Percentiles rank a stretch among this genome's conserved stretches.
Evolutionary conservation across 2,329 filamentous ascomycete species (phyloP).

Genomic region (Acarospora socialis): DNA sequence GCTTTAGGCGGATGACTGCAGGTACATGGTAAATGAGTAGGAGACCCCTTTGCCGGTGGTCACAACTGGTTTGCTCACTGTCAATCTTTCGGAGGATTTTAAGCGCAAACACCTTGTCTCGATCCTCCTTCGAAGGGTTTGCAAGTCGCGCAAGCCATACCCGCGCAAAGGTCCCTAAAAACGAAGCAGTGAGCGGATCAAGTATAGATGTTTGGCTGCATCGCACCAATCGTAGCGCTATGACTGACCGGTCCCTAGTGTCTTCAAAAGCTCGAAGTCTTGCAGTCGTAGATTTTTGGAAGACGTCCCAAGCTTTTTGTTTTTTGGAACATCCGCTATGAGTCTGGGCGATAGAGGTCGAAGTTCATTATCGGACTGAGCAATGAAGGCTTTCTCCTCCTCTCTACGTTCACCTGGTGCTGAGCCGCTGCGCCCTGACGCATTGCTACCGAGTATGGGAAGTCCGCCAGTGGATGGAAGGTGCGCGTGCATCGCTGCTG

Average conservation of each 20-base stretch:
- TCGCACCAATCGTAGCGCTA: conserved; percentile 1
- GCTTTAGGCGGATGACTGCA: conserved; percentile 45
- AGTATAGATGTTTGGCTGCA: too few species aligned
- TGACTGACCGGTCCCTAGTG: conserved; percentile 32
- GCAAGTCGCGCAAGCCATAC: conserved; percentile 35
- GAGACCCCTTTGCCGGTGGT: neutral
- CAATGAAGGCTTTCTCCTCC: conserved; percentile 14
- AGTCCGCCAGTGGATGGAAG: neutral
- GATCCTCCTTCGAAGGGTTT: conserved; percentile 21
- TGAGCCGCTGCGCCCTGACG: conserved; percentile 3
- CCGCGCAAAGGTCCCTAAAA: conserved; percentile 35
- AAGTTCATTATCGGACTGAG: conserved; percentile 10
- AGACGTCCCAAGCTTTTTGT: conserved; percentile 12
- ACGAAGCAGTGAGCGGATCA: conserved; percentile 1
- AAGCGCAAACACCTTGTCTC: conserved; percentile 32
- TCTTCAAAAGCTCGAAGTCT: conserved; percentile 35
- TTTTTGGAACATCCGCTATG: conserved; percentile 8
- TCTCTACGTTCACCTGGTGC: conserved; percentile 11
- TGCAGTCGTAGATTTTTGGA: conserved; percentile 22
- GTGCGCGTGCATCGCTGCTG: neutral
- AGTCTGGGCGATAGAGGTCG: conserved; percentile 7
- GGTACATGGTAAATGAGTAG: neutral
- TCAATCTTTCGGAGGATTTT: conserved; percentile 38
- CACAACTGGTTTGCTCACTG: conserved; percentile 19
- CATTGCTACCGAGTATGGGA: conserved; percentile 1